Evolutionary conservation across 306 rosid species (phyloP).

Genomic region (Sindora glabra): DNA sequence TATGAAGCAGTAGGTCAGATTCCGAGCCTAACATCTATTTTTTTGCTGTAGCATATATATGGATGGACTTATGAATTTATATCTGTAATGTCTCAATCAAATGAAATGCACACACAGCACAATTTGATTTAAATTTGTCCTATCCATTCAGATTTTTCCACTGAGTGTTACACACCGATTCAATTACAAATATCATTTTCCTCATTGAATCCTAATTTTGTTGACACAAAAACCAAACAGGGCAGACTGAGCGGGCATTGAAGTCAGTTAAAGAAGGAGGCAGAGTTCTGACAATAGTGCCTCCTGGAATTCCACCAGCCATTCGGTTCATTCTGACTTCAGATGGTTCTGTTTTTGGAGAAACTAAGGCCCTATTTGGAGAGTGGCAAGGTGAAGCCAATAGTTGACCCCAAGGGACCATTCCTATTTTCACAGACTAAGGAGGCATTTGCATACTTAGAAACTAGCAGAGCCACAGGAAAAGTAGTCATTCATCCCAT

Average conservation of each 20-base stretch:
- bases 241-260: slow-evolving; percentile 34
- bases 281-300: slow-evolving; percentile 39
- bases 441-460: slow-evolving; percentile 52
- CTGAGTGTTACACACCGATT: too few relatives aligned
- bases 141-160: too few relatives aligned
- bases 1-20: slow-evolving; percentile 58
- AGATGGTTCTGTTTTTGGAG: slow-evolving; percentile 38
- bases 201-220: too few relatives aligned
- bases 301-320: slow-evolving; percentile 28
- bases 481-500: slow-evolving; percentile 57
- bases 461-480: slow-evolving; percentile 51
- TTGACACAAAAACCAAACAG: too few relatives aligned
- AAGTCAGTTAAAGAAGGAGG: slow-evolving; percentile 68
- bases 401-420: slow-evolving; percentile 57
- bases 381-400: slow-evolving; percentile 63
- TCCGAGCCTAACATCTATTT: too few relatives aligned
- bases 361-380: slow-evolving; percentile 50
- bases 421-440: slow-evolving; percentile 45
- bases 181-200: too few relatives aligned
- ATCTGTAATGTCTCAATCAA: too few relatives aligned
- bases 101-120: too few relatives aligned
- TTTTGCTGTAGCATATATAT: too few relatives aligned
- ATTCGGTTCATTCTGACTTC: slow-evolving; percentile 26
- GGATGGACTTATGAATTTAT: too few relatives aligned
- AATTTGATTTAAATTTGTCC: too few relatives aligned